Conservation (phyloP, 495 filamentous ascomycete genomes). For the Aspergillus campestris region DNA sequence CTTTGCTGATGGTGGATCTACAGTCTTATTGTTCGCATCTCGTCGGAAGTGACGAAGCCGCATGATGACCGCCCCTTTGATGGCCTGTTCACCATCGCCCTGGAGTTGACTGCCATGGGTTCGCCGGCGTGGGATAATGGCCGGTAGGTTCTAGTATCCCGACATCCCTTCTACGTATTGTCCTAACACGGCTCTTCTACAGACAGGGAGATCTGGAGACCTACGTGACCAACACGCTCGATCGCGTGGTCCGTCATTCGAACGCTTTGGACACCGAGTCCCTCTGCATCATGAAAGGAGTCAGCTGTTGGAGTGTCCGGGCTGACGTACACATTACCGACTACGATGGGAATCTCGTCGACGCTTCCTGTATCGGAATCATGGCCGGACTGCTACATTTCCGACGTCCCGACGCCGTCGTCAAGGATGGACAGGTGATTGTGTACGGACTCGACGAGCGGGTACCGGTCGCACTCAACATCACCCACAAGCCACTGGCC, state of each 20-base stretch:
- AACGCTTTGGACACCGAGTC: constrained; percentile 90
- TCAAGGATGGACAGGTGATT: constrained; percentile 71
- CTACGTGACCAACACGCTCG: constrained; percentile 76
- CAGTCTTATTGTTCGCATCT: constrained; percentile 77
- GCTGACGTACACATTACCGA: constrained; percentile 85
- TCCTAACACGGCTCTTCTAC: constrained; percentile 11
- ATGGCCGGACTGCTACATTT: constrained; percentile 86
- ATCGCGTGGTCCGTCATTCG: constrained; percentile 87
- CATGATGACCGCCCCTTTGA: constrained; percentile 86
- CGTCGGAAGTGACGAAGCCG: constrained; percentile 77
- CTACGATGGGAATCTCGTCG: constrained; percentile 81
- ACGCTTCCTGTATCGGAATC: constrained; percentile 75
- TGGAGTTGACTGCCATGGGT: constrained; percentile 87
- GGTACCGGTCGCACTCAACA: constrained; percentile 78
- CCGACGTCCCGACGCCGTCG: constrained; percentile 74
- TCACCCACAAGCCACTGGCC: constrained; percentile 84
- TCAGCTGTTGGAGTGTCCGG: constrained; percentile 82
- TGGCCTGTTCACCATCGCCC: constrained; percentile 82
- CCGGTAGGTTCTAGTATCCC: constrained; percentile 40
- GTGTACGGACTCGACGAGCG: constrained; percentile 77
- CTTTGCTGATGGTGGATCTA: constrained; percentile 3
- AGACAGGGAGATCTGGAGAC: constrained; percentile 72
- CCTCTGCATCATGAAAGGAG: constrained; percentile 81
- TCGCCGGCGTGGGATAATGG: constrained; percentile 85
- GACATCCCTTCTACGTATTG: neutral